Conservation (phyloP, 306 rosid genomes). For the Begonia masoniana region DNA sequence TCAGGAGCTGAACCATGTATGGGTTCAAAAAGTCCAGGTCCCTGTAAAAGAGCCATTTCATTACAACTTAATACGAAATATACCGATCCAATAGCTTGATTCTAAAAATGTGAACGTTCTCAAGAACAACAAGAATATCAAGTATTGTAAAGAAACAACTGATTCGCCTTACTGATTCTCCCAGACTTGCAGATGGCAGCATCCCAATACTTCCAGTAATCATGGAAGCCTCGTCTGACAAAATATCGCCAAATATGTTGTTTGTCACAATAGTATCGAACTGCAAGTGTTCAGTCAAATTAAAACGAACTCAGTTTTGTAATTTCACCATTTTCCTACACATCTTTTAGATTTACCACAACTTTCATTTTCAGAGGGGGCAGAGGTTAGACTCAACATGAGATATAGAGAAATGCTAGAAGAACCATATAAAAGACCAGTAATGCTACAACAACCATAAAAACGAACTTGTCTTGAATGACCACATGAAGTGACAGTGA, state of each 20-base stretch:
- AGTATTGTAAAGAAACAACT: constrained; percentile 1
- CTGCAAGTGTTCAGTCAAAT: constrained; percentile 29
- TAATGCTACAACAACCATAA: too few species aligned
- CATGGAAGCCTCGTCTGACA: constrained; percentile 97
- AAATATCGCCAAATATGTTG: constrained; percentile 91
- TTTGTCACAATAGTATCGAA: constrained; percentile 85
- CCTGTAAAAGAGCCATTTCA: constrained; percentile 33
- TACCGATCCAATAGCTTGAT: too few species aligned
- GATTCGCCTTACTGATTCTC: constrained; percentile 48
- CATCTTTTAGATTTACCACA: too few species aligned
- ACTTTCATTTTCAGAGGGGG: too few species aligned
- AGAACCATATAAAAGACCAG: too few species aligned
- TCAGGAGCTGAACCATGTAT: constrained; percentile 98
- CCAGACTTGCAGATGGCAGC: constrained; percentile 97
- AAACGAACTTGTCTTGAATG: too few species aligned
- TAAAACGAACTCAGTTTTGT: background rate
- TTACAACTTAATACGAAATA: background rate
- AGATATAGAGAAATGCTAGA: too few species aligned
- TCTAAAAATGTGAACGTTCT: too few species aligned
- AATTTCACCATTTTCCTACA: constrained; percentile 6
- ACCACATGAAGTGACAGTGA: too few species aligned
- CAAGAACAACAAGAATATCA: constrained; percentile 8
- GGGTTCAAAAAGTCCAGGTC: constrained; percentile 96
- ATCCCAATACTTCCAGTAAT: constrained; percentile 96
- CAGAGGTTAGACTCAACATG: too few species aligned